A percentile compares a stretch with the other conserved stretches of the same genome.
Conservation (phyloP, 495 filamentous ascomycete genomes). For the Trichodelitschia bisporula region DNA sequence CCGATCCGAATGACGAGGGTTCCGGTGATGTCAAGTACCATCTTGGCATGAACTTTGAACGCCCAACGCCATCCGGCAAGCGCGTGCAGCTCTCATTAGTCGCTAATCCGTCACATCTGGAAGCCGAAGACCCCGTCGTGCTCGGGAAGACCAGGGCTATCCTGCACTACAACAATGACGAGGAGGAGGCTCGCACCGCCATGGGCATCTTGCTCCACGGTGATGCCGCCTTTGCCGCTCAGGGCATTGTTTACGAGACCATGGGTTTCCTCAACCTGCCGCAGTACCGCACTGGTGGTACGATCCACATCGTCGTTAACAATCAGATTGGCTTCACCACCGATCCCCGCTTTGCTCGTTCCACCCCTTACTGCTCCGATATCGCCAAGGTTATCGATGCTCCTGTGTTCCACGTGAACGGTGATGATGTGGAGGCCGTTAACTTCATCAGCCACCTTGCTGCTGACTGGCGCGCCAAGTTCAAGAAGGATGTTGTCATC, state of each 20-base stretch:
- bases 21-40: slow-evolving; percentile 99
- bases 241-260: slow-evolving; percentile 95
- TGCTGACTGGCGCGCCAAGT: slow-evolving; percentile 91
- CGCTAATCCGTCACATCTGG: slow-evolving; percentile 93
- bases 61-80: slow-evolving; percentile 92
- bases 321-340: slow-evolving; percentile 99
- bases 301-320: slow-evolving; percentile 92
- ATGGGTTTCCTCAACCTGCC: slow-evolving; percentile 92
- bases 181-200: slow-evolving; percentile 60
- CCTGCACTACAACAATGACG: slow-evolving; percentile 96
- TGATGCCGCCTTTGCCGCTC: slow-evolving; percentile 87
- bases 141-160: slow-evolving; percentile 93
- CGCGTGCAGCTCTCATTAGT: slow-evolving; percentile 95
- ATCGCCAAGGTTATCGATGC: slow-evolving; percentile 97
- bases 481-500: slow-evolving; percentile 91
- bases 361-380: slow-evolving; percentile 95
- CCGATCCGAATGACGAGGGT: slow-evolving; percentile 78
- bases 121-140: slow-evolving; percentile 95
- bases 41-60: slow-evolving; percentile 98
- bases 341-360: slow-evolving; percentile 91
- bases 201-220: slow-evolving; percentile 94
- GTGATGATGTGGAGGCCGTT: slow-evolving; percentile 90
- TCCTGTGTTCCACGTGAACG: slow-evolving; percentile 97
- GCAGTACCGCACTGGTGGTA: slow-evolving; percentile 89
- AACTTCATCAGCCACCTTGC: slow-evolving; percentile 96